Conservation (phyloP, 1,139 yeast species). For the Eremothecium cymbalariae region DNA sequence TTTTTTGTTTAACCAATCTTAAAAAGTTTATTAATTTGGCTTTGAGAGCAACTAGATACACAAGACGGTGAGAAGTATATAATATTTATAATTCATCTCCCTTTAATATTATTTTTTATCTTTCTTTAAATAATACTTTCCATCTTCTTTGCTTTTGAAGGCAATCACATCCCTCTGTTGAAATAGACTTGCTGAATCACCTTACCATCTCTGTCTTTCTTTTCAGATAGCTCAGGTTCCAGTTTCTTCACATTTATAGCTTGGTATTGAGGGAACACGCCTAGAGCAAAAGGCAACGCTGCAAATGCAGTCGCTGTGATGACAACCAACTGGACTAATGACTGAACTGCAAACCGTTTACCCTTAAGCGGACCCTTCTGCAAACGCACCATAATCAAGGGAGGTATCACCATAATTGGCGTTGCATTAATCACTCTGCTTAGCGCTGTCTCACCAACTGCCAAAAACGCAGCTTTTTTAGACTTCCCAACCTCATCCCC, state of each 20-base stretch:
- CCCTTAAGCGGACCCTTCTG: conserved; percentile 65
- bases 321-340: conserved; percentile 68
- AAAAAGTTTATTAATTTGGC: neutral
- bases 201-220: conserved; percentile 59
- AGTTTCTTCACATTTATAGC: conserved; percentile 48
- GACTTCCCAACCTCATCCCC: conserved; percentile 73
- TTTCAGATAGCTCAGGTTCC: conserved; percentile 53
- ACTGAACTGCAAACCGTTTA: conserved; percentile 55
- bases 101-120: neutral
- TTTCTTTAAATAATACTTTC: neutral
- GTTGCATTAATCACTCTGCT: conserved; percentile 93
- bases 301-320: conserved; percentile 78
- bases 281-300: conserved; percentile 90
- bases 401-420: conserved; percentile 95
- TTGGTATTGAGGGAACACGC: conserved; percentile 87
- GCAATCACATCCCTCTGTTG: conserved; percentile 74
- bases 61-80: no score
- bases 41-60: neutral
- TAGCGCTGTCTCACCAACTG: conserved; percentile 95
- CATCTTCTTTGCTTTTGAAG: conserved; percentile 1
- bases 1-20: no score
- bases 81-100: neutral
- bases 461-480: conserved; percentile 76
- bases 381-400: conserved; percentile 66
- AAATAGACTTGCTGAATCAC: conserved; percentile 59